phyloP scores from a whole-genome alignment of 1,284 basidiomycete species.

The Sporisorium sorghi region DNA sequence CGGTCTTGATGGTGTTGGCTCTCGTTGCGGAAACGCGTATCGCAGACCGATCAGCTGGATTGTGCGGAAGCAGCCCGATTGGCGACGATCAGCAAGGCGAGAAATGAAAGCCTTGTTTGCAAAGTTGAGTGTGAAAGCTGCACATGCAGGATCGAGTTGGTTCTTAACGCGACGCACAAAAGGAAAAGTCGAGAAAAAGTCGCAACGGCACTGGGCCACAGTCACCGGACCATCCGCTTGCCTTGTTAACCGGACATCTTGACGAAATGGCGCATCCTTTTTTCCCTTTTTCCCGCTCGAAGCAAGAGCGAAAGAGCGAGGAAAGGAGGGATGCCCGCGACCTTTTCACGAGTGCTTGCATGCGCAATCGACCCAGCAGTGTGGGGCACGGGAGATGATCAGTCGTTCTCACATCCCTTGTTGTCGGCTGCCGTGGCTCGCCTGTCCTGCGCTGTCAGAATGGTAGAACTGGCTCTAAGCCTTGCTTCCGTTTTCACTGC shows the following conservation, averaged over 20 bases:
- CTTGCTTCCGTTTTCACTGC: no score
- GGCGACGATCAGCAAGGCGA: neutral
- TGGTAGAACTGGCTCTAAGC: no score
- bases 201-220: neutral
- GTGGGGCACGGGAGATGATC: slow-evolving; percentile 5
- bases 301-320: no score
- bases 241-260: neutral
- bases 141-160: neutral
- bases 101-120: neutral
- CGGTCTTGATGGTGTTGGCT: no score
- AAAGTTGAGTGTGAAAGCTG: slow-evolving; percentile 1
- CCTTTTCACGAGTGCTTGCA: neutral
- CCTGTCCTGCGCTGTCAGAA: slow-evolving; percentile 7
- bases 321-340: no score
- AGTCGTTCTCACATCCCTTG: slow-evolving; percentile 4
- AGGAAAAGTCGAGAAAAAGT: neutral
- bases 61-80: neutral
- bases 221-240: neutral
- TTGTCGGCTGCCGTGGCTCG: slow-evolving; percentile 31
- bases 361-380: neutral
- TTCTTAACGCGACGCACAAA: slow-evolving; percentile 2
- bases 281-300: no score
- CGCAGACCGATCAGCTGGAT: no score
- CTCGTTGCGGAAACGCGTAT: no score
- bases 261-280: neutral